A percentile compares a stretch with the other conserved stretches of the same genome.
These are phyloP conservation scores for Scheffersomyces amazonensis DNA, from an alignment of 805 yeast genomes.

Conservation along the genomic window DNA sequence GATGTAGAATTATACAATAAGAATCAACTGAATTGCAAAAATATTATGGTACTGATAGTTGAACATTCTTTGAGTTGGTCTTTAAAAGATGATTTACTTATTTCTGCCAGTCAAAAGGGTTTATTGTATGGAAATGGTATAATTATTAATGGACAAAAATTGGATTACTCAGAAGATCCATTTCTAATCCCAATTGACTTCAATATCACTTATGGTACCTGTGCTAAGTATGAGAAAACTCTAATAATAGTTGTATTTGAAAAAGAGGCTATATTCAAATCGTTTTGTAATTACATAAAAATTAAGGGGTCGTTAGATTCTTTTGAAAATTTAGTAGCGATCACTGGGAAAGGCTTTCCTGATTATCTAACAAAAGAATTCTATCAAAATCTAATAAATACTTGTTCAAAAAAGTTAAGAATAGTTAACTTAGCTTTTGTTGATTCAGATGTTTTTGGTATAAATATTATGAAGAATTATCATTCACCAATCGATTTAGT, in stretches of 20 bases:
- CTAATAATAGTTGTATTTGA: constrained; percentile 26
- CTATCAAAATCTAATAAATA: constrained; percentile 14
- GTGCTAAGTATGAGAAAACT: not conserved
- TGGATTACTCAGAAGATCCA: constrained; percentile 9
- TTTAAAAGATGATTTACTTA: constrained; percentile 33
- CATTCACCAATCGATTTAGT: constrained; percentile 13
- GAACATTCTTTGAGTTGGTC: constrained; percentile 32
- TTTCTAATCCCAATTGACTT: constrained; percentile 15
- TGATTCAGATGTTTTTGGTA: constrained; percentile 67
- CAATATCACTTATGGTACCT: not conserved
- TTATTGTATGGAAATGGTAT: constrained; percentile 39
- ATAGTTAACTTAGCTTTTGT: constrained; percentile 49
- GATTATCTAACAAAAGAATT: constrained; percentile 52
- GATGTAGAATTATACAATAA: constrained; percentile 49
- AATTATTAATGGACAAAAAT: not conserved
- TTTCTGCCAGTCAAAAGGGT: constrained; percentile 58
- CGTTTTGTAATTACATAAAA: constrained; percentile 19
- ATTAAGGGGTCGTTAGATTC: not conserved
- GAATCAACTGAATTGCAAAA: constrained; percentile 41
- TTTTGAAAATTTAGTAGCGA: constrained; percentile 16
- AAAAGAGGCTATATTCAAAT: constrained; percentile 40
- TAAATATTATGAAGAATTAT: constrained; percentile 46
- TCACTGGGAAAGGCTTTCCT: constrained; percentile 71
- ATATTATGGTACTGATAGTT: constrained; percentile 36
- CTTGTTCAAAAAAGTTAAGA: not conserved